Evolutionary conservation across 768 basidiomycete species (phyloP), one percentile per base, ranked within the genome.

Genomic region (Terana coerulea): DNA sequence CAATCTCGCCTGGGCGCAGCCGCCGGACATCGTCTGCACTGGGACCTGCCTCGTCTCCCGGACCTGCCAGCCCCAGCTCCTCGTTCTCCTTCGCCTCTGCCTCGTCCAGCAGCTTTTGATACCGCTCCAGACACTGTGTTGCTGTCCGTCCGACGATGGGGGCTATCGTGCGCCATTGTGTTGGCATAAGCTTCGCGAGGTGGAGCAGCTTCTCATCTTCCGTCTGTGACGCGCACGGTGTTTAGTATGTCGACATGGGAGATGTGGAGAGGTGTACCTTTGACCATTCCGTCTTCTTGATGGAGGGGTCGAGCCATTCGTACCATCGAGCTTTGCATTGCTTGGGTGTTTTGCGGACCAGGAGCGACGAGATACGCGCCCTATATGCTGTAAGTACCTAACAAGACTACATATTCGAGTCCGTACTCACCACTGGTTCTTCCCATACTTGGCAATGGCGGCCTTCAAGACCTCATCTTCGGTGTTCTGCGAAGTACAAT

Each of bases 311-410:
- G 43, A 98, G 74, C 97, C 97, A 98, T 72, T 98, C 95, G 65
- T 95, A 98, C 95, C 95, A 98, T 34, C 93, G 88, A 1, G 92
- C 92, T 70, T 99, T 99, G 76, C 97, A 99, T 74, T 99, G 97
- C 67, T 99, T 99, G 10, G 97, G 95, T 1, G 97, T 99, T 71
- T 99, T 99, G 58, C 97, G 84, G 30, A 98, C 97, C 46, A 99
- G 82, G 26, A 99, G 77, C 28, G 95, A 98, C 10, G 94, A 97
- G 66, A 99, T 98, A 61, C 95, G 93, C 24, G 95, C 95, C 95
- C 91, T 90, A 41, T 6, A 34, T 5, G 2, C 29, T 31, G 29
- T 29, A 7, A 46, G 31, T 5, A 15, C 5, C 12, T 22, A n/a
- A 5, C 35, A 37, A 21, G n/a, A 22, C 10, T 14, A 36, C 36